Conservation (phyloP, 768 basidiomycete genomes). For the Boletus tomentosulus region DNA sequence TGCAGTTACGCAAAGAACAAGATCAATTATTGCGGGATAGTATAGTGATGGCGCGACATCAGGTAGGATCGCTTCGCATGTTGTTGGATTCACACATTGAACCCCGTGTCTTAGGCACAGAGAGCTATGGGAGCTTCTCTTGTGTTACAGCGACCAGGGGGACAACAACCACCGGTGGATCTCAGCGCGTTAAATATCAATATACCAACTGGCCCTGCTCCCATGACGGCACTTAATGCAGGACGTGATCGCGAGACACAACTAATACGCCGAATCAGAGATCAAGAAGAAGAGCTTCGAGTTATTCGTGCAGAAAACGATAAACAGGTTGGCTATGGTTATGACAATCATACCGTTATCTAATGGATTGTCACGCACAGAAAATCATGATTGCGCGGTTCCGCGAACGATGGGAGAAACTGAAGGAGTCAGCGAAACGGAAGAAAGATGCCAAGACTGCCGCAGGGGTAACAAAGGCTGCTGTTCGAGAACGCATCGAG, state of each 20-base stretch:
- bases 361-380: constrained; percentile 37
- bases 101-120: constrained; percentile 54
- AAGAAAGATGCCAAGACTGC: constrained; percentile 73
- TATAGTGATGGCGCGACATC: constrained; percentile 66
- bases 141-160: constrained; percentile 44
- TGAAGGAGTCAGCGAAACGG: constrained; percentile 83
- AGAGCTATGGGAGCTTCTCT: constrained; percentile 71
- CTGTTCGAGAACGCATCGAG: constrained; percentile 64
- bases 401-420: constrained; percentile 83
- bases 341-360: constrained; percentile 3
- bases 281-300: constrained; percentile 78
- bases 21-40: constrained; percentile 77
- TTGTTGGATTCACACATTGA: constrained; percentile 4
- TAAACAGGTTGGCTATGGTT: constrained; percentile 57
- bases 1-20: constrained; percentile 73
- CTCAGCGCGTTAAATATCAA: constrained; percentile 56
- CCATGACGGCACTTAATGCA: constrained; percentile 47
- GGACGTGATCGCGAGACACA: constrained; percentile 55
- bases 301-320: constrained; percentile 66
- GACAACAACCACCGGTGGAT: constrained; percentile 41
- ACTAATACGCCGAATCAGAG: constrained; percentile 51
- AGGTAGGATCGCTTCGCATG: constrained; percentile 39
- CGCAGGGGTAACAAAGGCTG: constrained; percentile 40
- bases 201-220: constrained; percentile 43
- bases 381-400: constrained; percentile 80